Conservation (phyloP, 1,139 yeast genomes). For the Nakaseomyces bracarensis region DNA sequence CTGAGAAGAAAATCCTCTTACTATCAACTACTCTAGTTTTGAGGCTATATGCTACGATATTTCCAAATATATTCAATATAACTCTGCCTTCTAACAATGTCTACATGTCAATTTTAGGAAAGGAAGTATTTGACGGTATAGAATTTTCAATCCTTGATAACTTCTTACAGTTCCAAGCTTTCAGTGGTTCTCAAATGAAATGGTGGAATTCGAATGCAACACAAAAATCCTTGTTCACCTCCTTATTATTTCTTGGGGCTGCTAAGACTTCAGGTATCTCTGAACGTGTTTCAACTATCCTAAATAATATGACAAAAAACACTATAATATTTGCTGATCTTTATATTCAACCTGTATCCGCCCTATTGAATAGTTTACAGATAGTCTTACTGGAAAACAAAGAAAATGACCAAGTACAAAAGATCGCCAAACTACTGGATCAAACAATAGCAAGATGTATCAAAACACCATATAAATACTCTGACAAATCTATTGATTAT, state of each 20-base stretch:
- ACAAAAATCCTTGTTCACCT: constrained; percentile 49
- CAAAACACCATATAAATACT: constrained; percentile 72
- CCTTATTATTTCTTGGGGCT: constrained; percentile 45
- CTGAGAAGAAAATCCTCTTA: constrained; percentile 36
- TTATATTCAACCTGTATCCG: constrained; percentile 39
- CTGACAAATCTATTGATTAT: constrained; percentile 49
- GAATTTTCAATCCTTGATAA: constrained; percentile 49
- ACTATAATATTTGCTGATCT: constrained; percentile 44
- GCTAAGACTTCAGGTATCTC: constrained; percentile 19
- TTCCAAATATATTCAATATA: constrained; percentile 30
- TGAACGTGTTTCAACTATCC: constrained; percentile 33
- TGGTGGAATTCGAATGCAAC: constrained; percentile 53
- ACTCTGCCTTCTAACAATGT: constrained; percentile 31
- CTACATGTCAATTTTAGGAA: constrained; percentile 31
- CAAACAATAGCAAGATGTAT: constrained; percentile 64
- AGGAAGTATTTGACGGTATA: constrained; percentile 36
- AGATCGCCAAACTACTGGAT: constrained; percentile 57
- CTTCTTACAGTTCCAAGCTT: constrained; percentile 35
- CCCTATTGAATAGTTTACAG: constrained; percentile 38
- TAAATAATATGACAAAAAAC: constrained; percentile 37
- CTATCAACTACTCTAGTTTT: constrained; percentile 32
- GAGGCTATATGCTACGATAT: constrained; percentile 30
- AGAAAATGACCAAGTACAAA: constrained; percentile 16
- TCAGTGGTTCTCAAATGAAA: constrained; percentile 38
- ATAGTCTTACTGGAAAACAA: constrained; percentile 13